phyloP scores from a whole-genome alignment of 176 grass and related monocot species.

The Bolboschoenus planiculmis region DNA sequence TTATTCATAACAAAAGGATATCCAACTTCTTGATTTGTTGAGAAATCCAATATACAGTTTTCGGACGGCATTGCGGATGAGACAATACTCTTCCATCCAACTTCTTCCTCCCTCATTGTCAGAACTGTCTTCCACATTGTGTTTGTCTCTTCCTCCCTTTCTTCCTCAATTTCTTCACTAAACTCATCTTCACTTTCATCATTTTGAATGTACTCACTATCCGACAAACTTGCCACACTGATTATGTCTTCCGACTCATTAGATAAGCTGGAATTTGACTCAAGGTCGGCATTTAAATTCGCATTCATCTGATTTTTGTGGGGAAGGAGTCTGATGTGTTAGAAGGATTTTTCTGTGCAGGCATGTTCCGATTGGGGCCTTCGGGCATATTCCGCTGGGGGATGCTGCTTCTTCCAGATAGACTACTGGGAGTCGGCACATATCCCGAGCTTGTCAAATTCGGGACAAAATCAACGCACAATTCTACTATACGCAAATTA shows the following conservation, averaged over 20 bases:
- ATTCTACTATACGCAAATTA: background rate
- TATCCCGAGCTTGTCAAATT: background rate
- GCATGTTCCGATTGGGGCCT: background rate
- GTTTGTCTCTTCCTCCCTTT: no score
- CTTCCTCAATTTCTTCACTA: background rate
- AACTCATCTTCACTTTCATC: background rate
- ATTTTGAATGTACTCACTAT: background rate
- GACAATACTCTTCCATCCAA: no score
- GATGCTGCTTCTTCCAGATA: no score
- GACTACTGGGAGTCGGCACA: background rate
- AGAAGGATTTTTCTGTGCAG: background rate
- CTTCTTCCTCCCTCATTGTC: no score
- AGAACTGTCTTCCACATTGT: no score
- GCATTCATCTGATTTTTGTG: background rate
- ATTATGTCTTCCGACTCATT: background rate
- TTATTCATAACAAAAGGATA: background rate
- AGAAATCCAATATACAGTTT: background rate
- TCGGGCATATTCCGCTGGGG: background rate
- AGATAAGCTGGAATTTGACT: background rate
- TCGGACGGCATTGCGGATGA: no score
- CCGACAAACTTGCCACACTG: background rate
- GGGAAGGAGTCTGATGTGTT: background rate
- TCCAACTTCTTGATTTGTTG: background rate
- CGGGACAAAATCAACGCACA: background rate
- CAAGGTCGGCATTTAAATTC: background rate